Conservation (phyloP, 768 basidiomycete genomes). For the Lactarius hatsudake region DNA sequence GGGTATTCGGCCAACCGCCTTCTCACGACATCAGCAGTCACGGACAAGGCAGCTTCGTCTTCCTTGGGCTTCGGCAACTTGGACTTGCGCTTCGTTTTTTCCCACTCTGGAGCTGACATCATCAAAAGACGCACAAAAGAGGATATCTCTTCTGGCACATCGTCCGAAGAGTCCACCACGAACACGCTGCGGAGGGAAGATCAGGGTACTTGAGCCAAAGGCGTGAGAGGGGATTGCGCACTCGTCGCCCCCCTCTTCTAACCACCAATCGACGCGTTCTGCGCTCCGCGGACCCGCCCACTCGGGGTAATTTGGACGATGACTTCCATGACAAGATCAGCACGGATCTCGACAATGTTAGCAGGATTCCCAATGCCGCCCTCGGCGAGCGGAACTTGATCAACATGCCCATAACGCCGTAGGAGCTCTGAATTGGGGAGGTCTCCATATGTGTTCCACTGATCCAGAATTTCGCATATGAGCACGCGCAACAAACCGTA, state of each 20-base stretch:
- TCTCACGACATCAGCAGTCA: constrained; percentile 49
- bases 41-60: constrained; percentile 45
- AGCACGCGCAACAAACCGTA: not conserved
- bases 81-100: constrained; percentile 53
- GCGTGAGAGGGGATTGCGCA: constrained; percentile 38
- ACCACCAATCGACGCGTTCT: constrained; percentile 88
- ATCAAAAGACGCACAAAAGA: constrained; percentile 66
- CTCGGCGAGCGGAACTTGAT: constrained; percentile 56
- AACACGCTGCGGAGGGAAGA: constrained; percentile 45
- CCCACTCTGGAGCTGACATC: constrained; percentile 56
- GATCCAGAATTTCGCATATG: not conserved
- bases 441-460: constrained; percentile 97
- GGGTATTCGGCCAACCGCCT: constrained; percentile 54
- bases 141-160: constrained; percentile 54
- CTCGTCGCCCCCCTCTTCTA: constrained; percentile 91
- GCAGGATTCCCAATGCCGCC: constrained; percentile 65
- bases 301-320: constrained; percentile 29
- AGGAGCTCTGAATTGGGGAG: constrained; percentile 90
- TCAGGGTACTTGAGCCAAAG: not conserved
- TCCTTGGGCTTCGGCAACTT: constrained; percentile 73
- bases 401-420: constrained; percentile 93
- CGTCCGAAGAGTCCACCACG: constrained; percentile 49
- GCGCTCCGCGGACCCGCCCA: constrained; percentile 27
- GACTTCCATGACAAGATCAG: constrained; percentile 59
- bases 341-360: constrained; percentile 75